Evolutionary conservation across 106 monocot genomes (phyloP).

Genomic region (Vanilla planifolia): DNA sequence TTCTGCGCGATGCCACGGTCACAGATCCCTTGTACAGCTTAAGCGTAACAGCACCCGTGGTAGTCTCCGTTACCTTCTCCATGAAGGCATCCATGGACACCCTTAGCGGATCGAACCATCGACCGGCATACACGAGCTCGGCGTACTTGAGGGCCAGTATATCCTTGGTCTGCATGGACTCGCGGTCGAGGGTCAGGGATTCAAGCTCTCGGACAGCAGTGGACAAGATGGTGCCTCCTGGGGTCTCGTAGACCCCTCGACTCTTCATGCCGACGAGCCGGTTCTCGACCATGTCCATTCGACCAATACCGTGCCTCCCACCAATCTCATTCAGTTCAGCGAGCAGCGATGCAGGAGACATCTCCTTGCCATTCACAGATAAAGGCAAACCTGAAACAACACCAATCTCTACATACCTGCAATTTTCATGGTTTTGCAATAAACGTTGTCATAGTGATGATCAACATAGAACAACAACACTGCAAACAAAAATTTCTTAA

Average conservation of each 20-base stretch:
- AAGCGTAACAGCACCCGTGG: conserved; percentile 64
- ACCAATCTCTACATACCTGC: conserved; percentile 79
- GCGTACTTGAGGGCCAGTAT: conserved; percentile 76
- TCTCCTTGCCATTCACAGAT: conserved; percentile 62
- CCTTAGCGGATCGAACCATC: conserved; percentile 90
- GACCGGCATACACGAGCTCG: conserved; percentile 82
- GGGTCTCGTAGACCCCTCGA: conserved; percentile 94
- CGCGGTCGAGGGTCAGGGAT: conserved; percentile 79
- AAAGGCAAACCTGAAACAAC: conserved; percentile 67
- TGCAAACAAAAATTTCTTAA: too few relatives aligned
- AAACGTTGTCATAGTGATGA: too few relatives aligned
- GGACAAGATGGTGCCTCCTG: conserved; percentile 82
- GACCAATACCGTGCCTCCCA: conserved; percentile 75
- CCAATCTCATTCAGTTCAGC: conserved; percentile 67
- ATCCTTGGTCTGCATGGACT: conserved; percentile 74
- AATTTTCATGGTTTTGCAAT: not conserved
- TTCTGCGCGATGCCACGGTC: conserved; percentile 44
- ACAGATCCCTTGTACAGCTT: conserved; percentile 90
- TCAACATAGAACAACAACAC: too few relatives aligned
- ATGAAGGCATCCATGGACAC: conserved; percentile 76
- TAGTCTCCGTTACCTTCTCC: conserved; percentile 64
- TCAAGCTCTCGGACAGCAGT: conserved; percentile 76
- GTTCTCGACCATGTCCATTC: conserved; percentile 96
- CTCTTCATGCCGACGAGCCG: conserved; percentile 95
- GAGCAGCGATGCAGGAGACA: conserved; percentile 78